Conservation (phyloP, 768 basidiomycete genomes). For the Leucocoprinus leucothites region DNA sequence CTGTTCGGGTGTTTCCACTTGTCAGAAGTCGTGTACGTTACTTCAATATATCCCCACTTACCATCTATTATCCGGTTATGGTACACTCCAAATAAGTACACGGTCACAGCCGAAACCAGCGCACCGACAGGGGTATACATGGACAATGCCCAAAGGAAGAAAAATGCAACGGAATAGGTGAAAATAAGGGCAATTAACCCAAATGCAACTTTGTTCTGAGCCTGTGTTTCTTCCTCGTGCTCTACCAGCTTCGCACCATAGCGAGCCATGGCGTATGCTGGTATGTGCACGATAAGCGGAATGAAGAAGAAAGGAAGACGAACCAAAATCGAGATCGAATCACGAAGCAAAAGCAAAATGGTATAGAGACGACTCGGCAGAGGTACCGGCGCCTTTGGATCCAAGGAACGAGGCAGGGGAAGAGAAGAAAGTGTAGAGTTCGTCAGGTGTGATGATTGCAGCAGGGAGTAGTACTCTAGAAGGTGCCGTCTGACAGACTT, state of each 20-base stretch:
- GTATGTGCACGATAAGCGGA: conserved; percentile 79
- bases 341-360: conserved; percentile 72
- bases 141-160: conserved; percentile 81
- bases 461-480: conserved; percentile 84
- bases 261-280: conserved; percentile 80
- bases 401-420: conserved; percentile 79
- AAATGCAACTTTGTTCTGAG: conserved; percentile 95
- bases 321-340: conserved; percentile 65
- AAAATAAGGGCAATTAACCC: conserved; percentile 71
- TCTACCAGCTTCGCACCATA: conserved; percentile 71
- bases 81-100: conserved; percentile 81
- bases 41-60: conserved; percentile 34
- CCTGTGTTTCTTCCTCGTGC: conserved; percentile 92
- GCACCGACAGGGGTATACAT: conserved; percentile 75
- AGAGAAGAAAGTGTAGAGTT: conserved; percentile 83
- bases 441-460: conserved; percentile 77
- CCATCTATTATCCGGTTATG: conserved; percentile 86
- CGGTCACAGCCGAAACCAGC: conserved; percentile 59
- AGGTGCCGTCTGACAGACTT: conserved; percentile 63
- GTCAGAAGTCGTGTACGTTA: conserved; percentile 8
- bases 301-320: conserved; percentile 88
- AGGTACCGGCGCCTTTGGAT: conserved; percentile 70
- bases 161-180: conserved; percentile 83
- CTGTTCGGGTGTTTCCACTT: conserved; percentile 29
- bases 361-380: conserved; percentile 85